Evolutionary conservation across 2,329 filamentous ascomycete species (phyloP).

Genomic region (Ascochyta pisi): DNA sequence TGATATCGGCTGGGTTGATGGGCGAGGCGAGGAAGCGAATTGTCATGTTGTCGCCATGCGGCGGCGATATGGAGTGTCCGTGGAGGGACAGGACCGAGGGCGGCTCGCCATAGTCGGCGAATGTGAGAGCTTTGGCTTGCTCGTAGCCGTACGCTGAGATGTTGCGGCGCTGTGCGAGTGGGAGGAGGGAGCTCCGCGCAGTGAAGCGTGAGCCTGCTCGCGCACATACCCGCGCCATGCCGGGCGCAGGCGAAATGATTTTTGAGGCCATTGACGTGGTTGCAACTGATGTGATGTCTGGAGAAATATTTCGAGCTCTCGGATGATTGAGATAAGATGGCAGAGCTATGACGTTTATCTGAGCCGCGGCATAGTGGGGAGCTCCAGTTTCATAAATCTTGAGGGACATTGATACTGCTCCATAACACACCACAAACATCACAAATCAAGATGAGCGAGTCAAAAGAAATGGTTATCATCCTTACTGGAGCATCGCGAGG

Average conservation of each 20-base stretch:
- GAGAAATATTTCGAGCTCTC: slow-evolving; percentile 14
- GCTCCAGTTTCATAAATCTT: slow-evolving; percentile 9
- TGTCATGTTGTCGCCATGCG: slow-evolving; percentile 73
- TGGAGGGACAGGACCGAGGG: slow-evolving; percentile 73
- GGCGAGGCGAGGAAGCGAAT: slow-evolving; percentile 88
- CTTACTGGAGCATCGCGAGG: slow-evolving; percentile 70
- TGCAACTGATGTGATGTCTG: slow-evolving; percentile 1
- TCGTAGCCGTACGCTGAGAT: slow-evolving; percentile 78
- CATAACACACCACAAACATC: background rate
- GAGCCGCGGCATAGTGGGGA: slow-evolving; percentile 33
- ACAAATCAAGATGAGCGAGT: slow-evolving; percentile 31
- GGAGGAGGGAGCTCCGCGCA: slow-evolving; percentile 5
- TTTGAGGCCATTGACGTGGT: slow-evolving; percentile 36
- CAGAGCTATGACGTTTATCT: slow-evolving; percentile 39
- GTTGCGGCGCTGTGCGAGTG: slow-evolving; percentile 46
- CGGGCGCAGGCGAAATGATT: slow-evolving; percentile 27
- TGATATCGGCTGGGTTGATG: slow-evolving; percentile 97
- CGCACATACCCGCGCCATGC: slow-evolving; percentile 25
- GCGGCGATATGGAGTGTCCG: slow-evolving; percentile 77
- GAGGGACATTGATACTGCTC: background rate
- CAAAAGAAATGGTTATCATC: slow-evolving; percentile 55
- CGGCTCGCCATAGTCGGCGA: slow-evolving; percentile 77
- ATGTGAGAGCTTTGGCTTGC: slow-evolving; percentile 82
- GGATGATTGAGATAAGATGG: slow-evolving; percentile 12
- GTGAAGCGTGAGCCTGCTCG: slow-evolving; percentile 13